Evolutionary conservation across 768 basidiomycete species (phyloP), one percentile per base, ranked within the genome.

Genomic region (Pulveroboletus sp.): DNA sequence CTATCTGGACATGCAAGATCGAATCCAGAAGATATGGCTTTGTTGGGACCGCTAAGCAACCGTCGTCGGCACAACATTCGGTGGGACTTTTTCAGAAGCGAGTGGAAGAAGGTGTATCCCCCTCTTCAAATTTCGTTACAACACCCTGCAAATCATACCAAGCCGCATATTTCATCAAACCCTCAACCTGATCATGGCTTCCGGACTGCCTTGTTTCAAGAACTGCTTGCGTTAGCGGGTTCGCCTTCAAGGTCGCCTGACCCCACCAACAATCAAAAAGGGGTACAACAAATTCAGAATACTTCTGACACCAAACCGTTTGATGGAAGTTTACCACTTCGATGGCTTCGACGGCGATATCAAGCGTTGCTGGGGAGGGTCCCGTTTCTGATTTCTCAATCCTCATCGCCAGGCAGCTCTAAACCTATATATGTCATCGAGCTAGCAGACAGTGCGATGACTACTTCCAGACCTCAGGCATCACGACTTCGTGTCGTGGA

Each of bases 41-140:
- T 85, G 4, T 68, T 86, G 29, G 88, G 87, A 3, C 78, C 75
- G 10, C 71, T 89, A 36, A 86, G 85, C 71, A 86, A 80, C 61
- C 80, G 89, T 30, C 78, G 88, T 37, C 79, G 89, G 63, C 74
- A 81, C 42, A 92, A 93, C 65, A 73, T 82, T 39, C 80, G 81
- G 19, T 80, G 84, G 81, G 78, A 81, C 19, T 86, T 75, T 59
- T 89, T 82, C 65, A 68, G 63, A 14, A 56, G 53, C 10, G 78
- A 87, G 60, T 72, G 72, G 54, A 76, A 72, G 57, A 84, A 81
- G 55, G 67, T 83, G 20, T 60, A 68, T 4, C 81, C 83, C 22
- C 87, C 89, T 7, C 63, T 89, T n/a, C 72, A 82, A 54, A 59
- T 79, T 14, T 63, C 64, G n/a, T 55, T 70, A 31, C 56, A 49